Base-by-base conservation (phyloP, 2,329 filamentous ascomycete species). In the Venturia asperata region DNA sequence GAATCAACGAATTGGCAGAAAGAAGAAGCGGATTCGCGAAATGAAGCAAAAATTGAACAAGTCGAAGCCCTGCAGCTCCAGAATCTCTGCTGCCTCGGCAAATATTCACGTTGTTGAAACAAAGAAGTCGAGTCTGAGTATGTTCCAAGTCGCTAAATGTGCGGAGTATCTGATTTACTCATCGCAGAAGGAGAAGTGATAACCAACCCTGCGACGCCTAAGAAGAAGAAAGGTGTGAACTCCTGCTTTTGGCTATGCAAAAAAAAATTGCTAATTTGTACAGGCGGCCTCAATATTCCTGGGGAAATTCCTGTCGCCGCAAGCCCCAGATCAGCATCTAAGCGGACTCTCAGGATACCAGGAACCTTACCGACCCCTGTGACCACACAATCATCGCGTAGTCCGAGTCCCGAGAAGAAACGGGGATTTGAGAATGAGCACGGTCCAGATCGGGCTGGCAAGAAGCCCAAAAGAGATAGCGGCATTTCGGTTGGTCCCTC, bases 381-480 rank as follows among this genome's bases (percentile, higher is more conserved):
- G 19, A 37, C 52, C 15, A 58, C 52, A 37, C 52, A 58, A 37
- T 10, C 52, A 19, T 58, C 52, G 19, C 52, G 30, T 15, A 58
- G 52, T 37, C 52, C 52, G 27, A 37, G 52, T 37, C 17, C 52
- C 30, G 37, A 58, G 21, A 58, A 37, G 24, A 58, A 58, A 21
- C 52, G 52, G 52, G 30, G 52, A n/a, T n/a, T 37, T n/a, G 30
- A 34, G 27, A 17, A 58, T 3, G 52, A 58, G n/a, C 5, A 17
- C 5, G 52, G 37, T 24, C 21, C 19, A 37, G 41, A 47, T 63
- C 24, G 24, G 37, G 27, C 11, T 6, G 39, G 34, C 2, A 47
- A 47, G 27, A 62, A 42, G 19, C 43, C 42, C 41, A 52, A 63
- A 37, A 52, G 41, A 21, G 34, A 52, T 10, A 39, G 61, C 24